Evolutionary conservation across 164 flowering plant species (phyloP).

Genomic region (Litsea cubeba): DNA sequence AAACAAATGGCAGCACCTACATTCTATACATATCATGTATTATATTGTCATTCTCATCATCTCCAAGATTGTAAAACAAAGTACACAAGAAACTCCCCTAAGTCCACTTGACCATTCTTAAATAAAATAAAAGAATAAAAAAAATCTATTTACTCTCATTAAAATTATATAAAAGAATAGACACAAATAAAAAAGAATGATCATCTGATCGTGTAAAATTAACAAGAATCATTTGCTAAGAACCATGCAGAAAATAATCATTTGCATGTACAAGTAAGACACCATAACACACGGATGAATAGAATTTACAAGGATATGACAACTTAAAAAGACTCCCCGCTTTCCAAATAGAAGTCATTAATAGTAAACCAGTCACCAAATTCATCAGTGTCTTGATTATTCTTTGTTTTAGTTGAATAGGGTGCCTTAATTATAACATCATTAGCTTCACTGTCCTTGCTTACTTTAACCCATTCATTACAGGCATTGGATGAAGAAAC

Average conservation of each 20-base stretch:
- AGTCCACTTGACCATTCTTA: too few relatives aligned
- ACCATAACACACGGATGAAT: conserved; percentile 3
- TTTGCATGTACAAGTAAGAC: not conserved
- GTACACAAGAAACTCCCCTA: too few relatives aligned
- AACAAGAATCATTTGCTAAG: too few relatives aligned
- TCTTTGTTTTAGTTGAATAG: conserved; percentile 21
- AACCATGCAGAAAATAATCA: not conserved
- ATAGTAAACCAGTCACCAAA: conserved; percentile 56
- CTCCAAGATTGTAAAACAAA: too few relatives aligned
- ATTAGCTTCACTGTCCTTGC: conserved; percentile 21
- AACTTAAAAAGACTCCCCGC: conserved; percentile 13
- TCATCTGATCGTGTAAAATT: too few relatives aligned
- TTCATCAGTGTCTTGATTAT: conserved; percentile 54
- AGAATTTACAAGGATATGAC: conserved; percentile 26
- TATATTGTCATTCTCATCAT: too few relatives aligned
- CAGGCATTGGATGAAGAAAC: conserved; percentile 32
- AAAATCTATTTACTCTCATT: too few relatives aligned
- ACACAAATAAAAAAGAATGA: too few relatives aligned
- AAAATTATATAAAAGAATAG: too few relatives aligned
- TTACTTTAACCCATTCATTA: conserved; percentile 49
- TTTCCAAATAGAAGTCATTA: conserved; percentile 46
- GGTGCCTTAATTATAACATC: conserved; percentile 22
- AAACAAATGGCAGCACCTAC: too few relatives aligned
- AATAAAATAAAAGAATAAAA: too few relatives aligned
- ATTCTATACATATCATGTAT: too few relatives aligned